phyloP scores from a whole-genome alignment of 495 filamentous ascomycete species.

The Hyaloscypha bicolor region DNA sequence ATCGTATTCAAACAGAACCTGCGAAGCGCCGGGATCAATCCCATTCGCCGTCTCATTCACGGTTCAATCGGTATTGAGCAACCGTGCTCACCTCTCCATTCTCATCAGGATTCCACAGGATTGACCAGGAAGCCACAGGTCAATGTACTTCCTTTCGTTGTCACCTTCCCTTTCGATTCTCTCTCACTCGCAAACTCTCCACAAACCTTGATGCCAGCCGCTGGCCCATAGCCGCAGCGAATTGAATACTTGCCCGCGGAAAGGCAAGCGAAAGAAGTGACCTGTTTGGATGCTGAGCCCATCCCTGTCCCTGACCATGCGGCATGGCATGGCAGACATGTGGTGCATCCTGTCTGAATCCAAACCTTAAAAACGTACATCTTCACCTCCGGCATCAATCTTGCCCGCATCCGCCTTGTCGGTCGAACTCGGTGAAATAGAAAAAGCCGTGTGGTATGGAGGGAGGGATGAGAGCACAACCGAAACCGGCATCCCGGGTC shows the following conservation, averaged over 20 bases:
- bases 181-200: neutral
- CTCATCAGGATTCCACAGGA: neutral
- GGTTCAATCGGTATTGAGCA: neutral
- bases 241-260: neutral
- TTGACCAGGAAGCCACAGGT: neutral
- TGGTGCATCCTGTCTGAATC: neutral
- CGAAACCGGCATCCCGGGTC: neutral
- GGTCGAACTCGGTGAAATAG: no score
- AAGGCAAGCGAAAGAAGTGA: no score
- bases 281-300: neutral
- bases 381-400: no score
- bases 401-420: no score
- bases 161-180: neutral
- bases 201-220: neutral
- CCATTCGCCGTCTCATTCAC: neutral
- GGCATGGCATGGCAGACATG: neutral
- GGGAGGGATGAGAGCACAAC: no score
- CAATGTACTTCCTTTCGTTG: neutral
- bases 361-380: no score
- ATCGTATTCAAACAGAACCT: no score
- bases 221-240: neutral
- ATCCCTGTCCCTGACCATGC: neutral
- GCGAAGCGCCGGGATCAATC: neutral
- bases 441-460: no score
- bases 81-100: neutral